phyloP scores from a whole-genome alignment of 805 yeast species.

The Wickerhamiella siamensis region DNA sequence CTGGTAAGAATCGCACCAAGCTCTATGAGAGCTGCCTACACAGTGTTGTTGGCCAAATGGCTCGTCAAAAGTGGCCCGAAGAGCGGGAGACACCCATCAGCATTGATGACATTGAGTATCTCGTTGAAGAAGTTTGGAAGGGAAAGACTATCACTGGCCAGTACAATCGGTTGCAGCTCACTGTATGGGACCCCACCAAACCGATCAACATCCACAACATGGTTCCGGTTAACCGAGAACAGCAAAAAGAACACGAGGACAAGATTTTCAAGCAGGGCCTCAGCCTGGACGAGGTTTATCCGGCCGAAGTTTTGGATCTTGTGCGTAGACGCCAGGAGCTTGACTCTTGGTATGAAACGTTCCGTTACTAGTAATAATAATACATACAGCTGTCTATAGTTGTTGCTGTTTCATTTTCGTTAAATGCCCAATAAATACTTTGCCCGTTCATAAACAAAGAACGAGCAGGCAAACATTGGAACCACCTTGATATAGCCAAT shows the following conservation, averaged over 20 bases:
- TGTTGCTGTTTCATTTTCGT: background rate
- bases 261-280: constrained; percentile 60
- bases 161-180: constrained; percentile 63
- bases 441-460: constrained; percentile 81
- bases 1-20: constrained; percentile 77
- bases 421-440: constrained; percentile 52
- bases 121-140: constrained; percentile 81
- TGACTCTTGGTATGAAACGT: constrained; percentile 59
- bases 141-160: constrained; percentile 85
- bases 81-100: constrained; percentile 58
- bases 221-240: constrained; percentile 79
- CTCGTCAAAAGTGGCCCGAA: constrained; percentile 48
- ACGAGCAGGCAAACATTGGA: constrained; percentile 96
- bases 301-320: constrained; percentile 38
- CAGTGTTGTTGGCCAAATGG: constrained; percentile 74
- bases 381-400: no score
- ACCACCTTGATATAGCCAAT: constrained; percentile 91
- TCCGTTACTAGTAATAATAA: constrained; percentile 23
- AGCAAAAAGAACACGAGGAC: constrained; percentile 66
- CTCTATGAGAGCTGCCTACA: constrained; percentile 73
- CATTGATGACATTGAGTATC: constrained; percentile 60
- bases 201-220: constrained; percentile 62
- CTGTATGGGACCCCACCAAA: constrained; percentile 66
- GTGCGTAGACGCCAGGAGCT: constrained; percentile 53
- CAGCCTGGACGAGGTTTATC: constrained; percentile 46